Base-by-base conservation (phyloP, 2,329 filamentous ascomycete genomes). In the Phialemoniopsis sp. region DNA sequence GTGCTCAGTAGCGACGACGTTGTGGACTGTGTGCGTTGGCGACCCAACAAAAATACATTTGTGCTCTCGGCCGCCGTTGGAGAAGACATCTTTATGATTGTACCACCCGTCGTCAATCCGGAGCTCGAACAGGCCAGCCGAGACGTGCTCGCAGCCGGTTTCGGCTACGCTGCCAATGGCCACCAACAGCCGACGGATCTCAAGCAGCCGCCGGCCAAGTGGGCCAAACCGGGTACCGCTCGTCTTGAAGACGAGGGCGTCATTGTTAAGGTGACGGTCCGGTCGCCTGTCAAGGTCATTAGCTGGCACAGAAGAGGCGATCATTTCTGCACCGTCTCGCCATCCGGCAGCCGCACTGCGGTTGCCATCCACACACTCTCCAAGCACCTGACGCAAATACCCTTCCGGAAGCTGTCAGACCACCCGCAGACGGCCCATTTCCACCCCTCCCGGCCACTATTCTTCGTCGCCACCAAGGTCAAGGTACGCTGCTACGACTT, bases 391-490 rank as follows among this genome's bases (percentile, higher is more conserved):
- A 96, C 89, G 3, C 93, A 98, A 63, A 83, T 93, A 48, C 94
- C 93, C 18, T 97, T 98, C 80, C 85, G 88, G 44, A 75, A 73
- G 39, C 63, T 79, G 21, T 82, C 89, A 35, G 88, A 85, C 35
- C 73, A 87, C 40, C 76, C 90, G 2, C 91, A 97, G 64, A 85
- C 86, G 2, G 90, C 89, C 5, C 88, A 90, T 51, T 98, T 98
- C 76, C 94, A 98, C 62, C 93, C 93, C 3, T 87, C 84, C 31
- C 85, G 89, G 50, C 90, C 93, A 0, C 80, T 95, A 36, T 90
- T 98, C 68, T 97, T 97, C 58, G 88, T 98, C 40, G 93, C 93
- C 4, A 97, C 94, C 10, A 89, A 95, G 63, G 87, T 91, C 52
- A 85, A 86, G 42, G 90, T 98, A 56, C 86, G 93, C 41, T 87